A percentile compares a stretch with the other conserved stretches of the same genome.
Conservation (phyloP, 2,329 filamentous ascomycete species). For the Botryosphaeria dothidea region DNA sequence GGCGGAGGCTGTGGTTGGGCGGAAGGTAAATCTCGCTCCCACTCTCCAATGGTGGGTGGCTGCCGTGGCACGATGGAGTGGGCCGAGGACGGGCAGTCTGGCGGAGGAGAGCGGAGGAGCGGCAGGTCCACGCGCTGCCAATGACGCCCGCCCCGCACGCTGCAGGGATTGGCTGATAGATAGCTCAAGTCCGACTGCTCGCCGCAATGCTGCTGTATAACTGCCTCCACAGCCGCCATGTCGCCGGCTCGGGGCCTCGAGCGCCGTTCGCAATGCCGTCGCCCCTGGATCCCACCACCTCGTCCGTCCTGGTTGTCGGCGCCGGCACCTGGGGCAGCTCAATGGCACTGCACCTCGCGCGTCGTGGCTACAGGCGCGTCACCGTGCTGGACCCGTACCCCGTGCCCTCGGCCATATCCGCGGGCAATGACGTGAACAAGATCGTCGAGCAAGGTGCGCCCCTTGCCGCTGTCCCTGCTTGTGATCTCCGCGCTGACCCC, state of each 20-base stretch:
- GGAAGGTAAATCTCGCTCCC: background rate
- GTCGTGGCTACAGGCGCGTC: conserved; percentile 51
- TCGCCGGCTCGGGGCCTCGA: background rate
- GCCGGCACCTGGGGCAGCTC: conserved; percentile 55
- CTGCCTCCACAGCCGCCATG: background rate
- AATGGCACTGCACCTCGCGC: conserved; percentile 54
- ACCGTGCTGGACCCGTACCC: conserved; percentile 50
- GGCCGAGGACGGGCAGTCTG: background rate
- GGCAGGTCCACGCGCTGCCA: conserved; percentile 15
- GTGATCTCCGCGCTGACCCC: background rate
- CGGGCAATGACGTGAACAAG: conserved; percentile 55
- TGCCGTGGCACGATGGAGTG: background rate
- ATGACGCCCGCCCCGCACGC: background rate
- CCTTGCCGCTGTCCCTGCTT: background rate
- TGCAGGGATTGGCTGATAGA: background rate
- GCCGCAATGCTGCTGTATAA: background rate
- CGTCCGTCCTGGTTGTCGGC: conserved; percentile 46
- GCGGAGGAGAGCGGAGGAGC: background rate
- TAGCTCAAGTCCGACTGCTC: too few relatives aligned
- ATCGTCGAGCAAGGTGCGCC: conserved; percentile 46
- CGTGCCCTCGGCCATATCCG: conserved; percentile 49
- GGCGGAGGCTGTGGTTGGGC: background rate
- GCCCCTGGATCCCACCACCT: background rate
- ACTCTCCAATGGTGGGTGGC: background rate
- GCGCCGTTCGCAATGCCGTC: background rate